Base-by-base conservation (phyloP, 306 rosid species). In the Inga leiocalycina region DNA sequence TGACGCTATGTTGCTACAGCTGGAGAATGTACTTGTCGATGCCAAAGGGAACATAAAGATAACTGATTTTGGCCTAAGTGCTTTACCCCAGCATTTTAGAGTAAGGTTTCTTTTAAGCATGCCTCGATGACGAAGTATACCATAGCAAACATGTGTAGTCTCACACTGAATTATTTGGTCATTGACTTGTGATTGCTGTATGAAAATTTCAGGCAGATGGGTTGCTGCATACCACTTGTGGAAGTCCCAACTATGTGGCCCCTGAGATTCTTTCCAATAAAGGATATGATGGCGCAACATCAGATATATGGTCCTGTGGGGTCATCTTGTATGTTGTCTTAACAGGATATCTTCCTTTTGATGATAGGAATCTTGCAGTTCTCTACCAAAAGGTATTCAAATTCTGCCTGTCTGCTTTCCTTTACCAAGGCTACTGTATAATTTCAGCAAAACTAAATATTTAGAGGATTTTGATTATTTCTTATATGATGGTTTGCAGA, bases 201-300 rank as follows among this genome's bases (percentile, higher is more conserved):
- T 77, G 74, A 85, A 80, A 77, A 30, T 41, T 66, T 74, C 88
- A 94, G 98, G 93, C 46, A 41, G 99, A 96, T 79, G 99, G 99
- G 17, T 82, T 96, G 88, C 88, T 96, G 80, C 99, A 96, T 76
- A 96, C 99, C 65, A 96, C 98, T 16, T 96, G 99, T 85, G 99
- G 99, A 91, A 96, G 98, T 82, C 98, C 99, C 34, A 93, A 96
- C 81, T 96, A 96, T 82, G 99, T 96, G 64, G 99, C 99, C 43
- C 99, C 99, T 1, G 99, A 96, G 90, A 78, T 96, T 85, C 89
- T 96, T 46, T 91, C 91, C 51, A 92, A 96, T 71, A 89, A 87
- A 78, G 99, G 99, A 20, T 96, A 96, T 71, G 86, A 94, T 9
- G 99, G 99, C 66, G 94, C 94, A 48, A 82, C 94, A 89, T 89